A percentile compares a stretch with the other conserved stretches of the same genome.
Evolutionary conservation across 2,329 filamentous ascomycete genomes (phyloP).

Genomic region (Fusarium hostae): DNA sequence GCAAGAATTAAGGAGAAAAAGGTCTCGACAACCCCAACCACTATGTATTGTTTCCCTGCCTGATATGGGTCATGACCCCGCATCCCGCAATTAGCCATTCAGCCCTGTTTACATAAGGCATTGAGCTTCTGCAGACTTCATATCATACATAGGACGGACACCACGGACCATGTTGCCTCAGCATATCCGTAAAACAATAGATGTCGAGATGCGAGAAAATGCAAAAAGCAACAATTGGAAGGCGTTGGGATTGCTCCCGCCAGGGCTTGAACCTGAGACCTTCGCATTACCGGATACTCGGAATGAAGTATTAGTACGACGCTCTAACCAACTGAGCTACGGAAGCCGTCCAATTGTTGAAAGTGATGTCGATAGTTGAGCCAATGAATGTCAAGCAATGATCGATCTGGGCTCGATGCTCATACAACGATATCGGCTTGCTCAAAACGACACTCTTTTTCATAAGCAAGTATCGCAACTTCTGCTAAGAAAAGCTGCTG

Average conservation of each 20-base stretch:
- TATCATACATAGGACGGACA: background rate
- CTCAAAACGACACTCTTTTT: background rate
- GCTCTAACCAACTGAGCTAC: conserved; percentile 51
- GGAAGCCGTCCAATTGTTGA: conserved; percentile 43
- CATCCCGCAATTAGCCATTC: background rate
- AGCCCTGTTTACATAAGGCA: conserved; percentile 24
- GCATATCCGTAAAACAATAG: background rate
- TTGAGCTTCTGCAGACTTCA: conserved; percentile 18
- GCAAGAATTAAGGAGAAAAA: background rate
- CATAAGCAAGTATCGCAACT: background rate
- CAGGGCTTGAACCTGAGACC: conserved; percentile 50
- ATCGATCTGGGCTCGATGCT: background rate
- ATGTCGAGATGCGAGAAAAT: background rate
- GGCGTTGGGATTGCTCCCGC: conserved; percentile 45
- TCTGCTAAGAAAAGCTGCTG: background rate
- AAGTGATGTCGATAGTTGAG: rapidly evolving
- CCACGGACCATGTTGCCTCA: background rate
- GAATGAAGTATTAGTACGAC: conserved; percentile 48
- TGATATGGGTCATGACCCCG: background rate
- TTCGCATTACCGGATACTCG: conserved; percentile 44
- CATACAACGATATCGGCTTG: background rate
- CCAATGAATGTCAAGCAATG: rapidly evolving
- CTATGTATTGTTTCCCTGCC: background rate
- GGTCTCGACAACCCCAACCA: background rate
- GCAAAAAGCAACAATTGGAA: conserved; percentile 32